Evolutionary conservation across 2,329 filamentous ascomycete species (phyloP).

Genomic region (Scedosporium minutisporum): DNA sequence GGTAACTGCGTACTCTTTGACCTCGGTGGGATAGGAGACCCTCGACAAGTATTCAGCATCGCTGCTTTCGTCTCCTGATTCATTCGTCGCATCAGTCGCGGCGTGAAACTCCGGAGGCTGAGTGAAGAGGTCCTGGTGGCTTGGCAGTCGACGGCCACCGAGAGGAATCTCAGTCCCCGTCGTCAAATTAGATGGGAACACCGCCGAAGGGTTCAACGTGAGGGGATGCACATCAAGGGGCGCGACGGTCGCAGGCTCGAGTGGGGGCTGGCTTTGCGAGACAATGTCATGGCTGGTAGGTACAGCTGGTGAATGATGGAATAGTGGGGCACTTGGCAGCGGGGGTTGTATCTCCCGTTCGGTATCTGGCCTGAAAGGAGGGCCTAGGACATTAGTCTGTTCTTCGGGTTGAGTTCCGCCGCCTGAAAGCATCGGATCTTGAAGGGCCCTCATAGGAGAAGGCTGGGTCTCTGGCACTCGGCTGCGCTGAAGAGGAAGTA

Average conservation of each 20-base stretch:
- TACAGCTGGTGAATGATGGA: neutral
- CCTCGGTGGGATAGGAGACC: slow-evolving; percentile 17
- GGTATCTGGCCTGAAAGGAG: neutral
- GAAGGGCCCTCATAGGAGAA: neutral
- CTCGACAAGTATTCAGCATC: slow-evolving; percentile 13
- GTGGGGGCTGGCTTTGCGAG: neutral
- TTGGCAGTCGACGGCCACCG: slow-evolving; percentile 1
- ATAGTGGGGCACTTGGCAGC: neutral
- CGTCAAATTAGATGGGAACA: neutral
- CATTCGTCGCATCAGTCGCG: neutral
- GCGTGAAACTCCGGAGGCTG: neutral
- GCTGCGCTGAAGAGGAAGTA: neutral
- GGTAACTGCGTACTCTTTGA: slow-evolving; percentile 41
- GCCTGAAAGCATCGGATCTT: neutral
- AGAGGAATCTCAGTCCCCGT: neutral
- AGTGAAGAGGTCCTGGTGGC: neutral
- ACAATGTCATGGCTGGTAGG: neutral
- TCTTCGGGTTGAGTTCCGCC: neutral
- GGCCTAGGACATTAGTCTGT: neutral
- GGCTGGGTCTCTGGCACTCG: neutral
- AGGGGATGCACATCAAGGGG: neutral
- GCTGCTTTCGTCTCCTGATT: slow-evolving; percentile 9
- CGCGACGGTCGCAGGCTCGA: neutral
- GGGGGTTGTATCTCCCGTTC: neutral
- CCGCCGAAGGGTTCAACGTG: neutral